phyloP scores from a whole-genome alignment of 768 basidiomycete genomes.

The Boletellus ananiceps region DNA sequence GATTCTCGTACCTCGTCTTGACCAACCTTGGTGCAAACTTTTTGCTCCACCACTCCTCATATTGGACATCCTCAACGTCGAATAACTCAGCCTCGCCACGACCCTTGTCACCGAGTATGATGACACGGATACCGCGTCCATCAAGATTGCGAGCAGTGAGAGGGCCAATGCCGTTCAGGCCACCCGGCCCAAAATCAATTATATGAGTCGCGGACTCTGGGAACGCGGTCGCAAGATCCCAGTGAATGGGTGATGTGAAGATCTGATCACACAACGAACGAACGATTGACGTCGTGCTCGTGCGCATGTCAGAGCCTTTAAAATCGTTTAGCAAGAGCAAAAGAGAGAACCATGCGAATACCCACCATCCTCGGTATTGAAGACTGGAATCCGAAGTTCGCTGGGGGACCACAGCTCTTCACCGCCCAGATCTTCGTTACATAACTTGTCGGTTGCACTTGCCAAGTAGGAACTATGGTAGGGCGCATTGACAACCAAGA shows the following conservation, averaged over 20 bases:
- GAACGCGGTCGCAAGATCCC: constrained; percentile 87
- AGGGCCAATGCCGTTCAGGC: constrained; percentile 87
- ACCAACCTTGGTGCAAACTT: constrained; percentile 82
- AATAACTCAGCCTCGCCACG: constrained; percentile 88
- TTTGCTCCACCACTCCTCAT: constrained; percentile 89
- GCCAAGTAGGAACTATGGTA: constrained; percentile 89
- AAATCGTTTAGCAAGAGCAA: constrained; percentile 13
- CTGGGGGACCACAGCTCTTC: constrained; percentile 72
- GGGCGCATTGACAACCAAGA: constrained; percentile 93
- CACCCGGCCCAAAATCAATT: constrained; percentile 95
- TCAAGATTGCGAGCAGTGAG: constrained; percentile 88
- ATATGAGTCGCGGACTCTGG: constrained; percentile 89
- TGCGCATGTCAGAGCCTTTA: constrained; percentile 80
- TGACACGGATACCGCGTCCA: constrained; percentile 87
- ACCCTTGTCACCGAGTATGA: constrained; percentile 87
- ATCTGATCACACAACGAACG: constrained; percentile 90
- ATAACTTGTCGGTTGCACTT: constrained; percentile 69
- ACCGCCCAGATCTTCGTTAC: constrained; percentile 67
- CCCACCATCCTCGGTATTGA: constrained; percentile 88
- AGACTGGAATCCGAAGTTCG: constrained; percentile 81
- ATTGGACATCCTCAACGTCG: constrained; percentile 55
- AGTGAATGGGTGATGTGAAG: constrained; percentile 88
- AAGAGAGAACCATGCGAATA: constrained; percentile 21
- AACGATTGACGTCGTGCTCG: constrained; percentile 65
- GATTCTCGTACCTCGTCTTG: constrained; percentile 67